Evolutionary conservation across 2,329 filamentous ascomycete species (phyloP).

Genomic region (Exophiala spinifera): DNA sequence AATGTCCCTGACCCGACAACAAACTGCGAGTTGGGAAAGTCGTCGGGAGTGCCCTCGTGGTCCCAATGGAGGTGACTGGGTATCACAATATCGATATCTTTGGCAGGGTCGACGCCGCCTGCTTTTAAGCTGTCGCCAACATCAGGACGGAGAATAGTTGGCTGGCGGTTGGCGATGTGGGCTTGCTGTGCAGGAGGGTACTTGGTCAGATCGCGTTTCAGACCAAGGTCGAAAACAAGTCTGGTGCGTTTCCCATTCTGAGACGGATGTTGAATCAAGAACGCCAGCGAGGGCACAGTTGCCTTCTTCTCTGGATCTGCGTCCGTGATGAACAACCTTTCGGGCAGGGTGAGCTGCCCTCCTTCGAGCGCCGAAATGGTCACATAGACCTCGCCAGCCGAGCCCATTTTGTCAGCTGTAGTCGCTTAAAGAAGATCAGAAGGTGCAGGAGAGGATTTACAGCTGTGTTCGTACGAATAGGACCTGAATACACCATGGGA

Average conservation of each 20-base stretch:
- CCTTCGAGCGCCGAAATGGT: slow-evolving; percentile 40
- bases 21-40: slow-evolving; percentile 51
- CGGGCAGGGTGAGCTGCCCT: slow-evolving; percentile 47
- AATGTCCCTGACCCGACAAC: slow-evolving; percentile 49
- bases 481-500: background rate
- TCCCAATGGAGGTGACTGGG: slow-evolving; percentile 39
- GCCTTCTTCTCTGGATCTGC: slow-evolving; percentile 43
- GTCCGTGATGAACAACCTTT: slow-evolving; percentile 46
- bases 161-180: slow-evolving; percentile 31
- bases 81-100: slow-evolving; percentile 42
- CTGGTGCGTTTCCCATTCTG: slow-evolving; percentile 17
- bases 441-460: too few relatives aligned
- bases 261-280: slow-evolving; percentile 50
- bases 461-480: too few relatives aligned
- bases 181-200: slow-evolving; percentile 46
- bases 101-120: slow-evolving; percentile 35
- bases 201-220: slow-evolving; percentile 44
- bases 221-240: slow-evolving; percentile 55
- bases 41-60: slow-evolving; percentile 49
- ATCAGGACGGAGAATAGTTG: slow-evolving; percentile 29
- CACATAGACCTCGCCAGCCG: slow-evolving; percentile 30
- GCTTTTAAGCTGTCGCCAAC: slow-evolving; percentile 34
- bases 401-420: slow-evolving; percentile 8
- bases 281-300: slow-evolving; percentile 54
- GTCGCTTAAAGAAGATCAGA: too few relatives aligned